phyloP scores from a whole-genome alignment of 257 asterid genomes.

The Capsicum rhomboideum region DNA sequence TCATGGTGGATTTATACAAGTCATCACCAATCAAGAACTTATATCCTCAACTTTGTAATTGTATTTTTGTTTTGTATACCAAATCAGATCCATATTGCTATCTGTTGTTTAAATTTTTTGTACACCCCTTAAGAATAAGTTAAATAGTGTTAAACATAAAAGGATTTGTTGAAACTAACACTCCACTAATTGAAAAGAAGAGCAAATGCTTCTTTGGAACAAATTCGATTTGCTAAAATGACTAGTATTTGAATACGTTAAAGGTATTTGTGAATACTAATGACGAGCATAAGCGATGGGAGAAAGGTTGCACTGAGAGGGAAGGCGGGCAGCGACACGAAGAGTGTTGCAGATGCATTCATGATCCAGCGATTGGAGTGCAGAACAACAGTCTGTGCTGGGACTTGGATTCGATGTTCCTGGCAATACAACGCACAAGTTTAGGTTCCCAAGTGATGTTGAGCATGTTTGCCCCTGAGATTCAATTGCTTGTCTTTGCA shows the following conservation, averaged over 20 bases:
- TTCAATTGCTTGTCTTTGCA: slow-evolving; percentile 1
- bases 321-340: slow-evolving; percentile 35
- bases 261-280: background rate
- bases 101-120: no score
- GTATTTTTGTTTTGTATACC: no score
- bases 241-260: background rate
- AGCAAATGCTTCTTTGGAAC: background rate
- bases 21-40: background rate
- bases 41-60: no score
- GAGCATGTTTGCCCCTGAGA: slow-evolving; percentile 30
- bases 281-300: slow-evolving; percentile 21
- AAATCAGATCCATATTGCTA: no score
- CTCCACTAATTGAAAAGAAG: background rate
- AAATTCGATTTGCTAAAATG: background rate
- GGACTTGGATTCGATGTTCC: slow-evolving; percentile 3
- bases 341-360: slow-evolving; percentile 39
- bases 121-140: no score
- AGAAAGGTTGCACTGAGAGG: slow-evolving; percentile 49
- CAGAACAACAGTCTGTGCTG: slow-evolving; percentile 18
- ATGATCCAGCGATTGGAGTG: slow-evolving; percentile 12
- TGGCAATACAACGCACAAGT: slow-evolving; percentile 15
- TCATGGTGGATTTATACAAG: background rate
- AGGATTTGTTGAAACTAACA: background rate
- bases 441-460: slow-evolving; percentile 27
- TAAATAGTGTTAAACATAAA: background rate